Conservation (phyloP, 495 filamentous ascomycete genomes). For the Tuber calosporum region DNA sequence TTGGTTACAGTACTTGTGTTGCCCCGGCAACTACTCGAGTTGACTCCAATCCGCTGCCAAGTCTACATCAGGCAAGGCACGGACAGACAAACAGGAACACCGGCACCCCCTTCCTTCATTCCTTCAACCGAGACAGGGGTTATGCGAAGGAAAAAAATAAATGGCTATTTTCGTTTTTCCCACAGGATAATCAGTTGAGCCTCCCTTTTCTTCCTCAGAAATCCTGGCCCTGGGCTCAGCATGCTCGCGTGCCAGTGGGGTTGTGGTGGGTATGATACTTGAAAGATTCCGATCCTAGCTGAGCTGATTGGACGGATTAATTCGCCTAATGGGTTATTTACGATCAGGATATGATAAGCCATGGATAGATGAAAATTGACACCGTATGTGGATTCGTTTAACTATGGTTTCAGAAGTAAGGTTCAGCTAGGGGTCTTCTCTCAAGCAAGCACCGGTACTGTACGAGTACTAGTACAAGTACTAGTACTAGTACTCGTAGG, state of each 20-base stretch:
- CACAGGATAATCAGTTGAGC: neutral
- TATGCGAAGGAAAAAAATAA: neutral
- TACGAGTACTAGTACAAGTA: too few relatives aligned
- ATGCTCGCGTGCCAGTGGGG: neutral
- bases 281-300: neutral
- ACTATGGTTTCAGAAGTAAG: conserved; percentile 32
- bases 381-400: neutral
- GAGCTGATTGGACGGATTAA: neutral
- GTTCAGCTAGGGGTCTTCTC: conserved; percentile 22
- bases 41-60: neutral
- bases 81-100: neutral
- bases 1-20: neutral
- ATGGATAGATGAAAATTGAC: too few relatives aligned
- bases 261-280: neutral
- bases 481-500: too few relatives aligned
- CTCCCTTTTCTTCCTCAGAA: neutral
- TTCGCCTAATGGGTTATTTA: neutral
- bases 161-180: neutral
- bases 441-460: neutral
- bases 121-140: neutral
- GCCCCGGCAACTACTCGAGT: neutral
- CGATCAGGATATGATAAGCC: too few relatives aligned
- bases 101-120: neutral
- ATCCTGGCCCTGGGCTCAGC: neutral
- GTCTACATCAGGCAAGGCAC: neutral